Conservation (phyloP, 768 basidiomycete genomes). For the Mycena leptocephala region DNA sequence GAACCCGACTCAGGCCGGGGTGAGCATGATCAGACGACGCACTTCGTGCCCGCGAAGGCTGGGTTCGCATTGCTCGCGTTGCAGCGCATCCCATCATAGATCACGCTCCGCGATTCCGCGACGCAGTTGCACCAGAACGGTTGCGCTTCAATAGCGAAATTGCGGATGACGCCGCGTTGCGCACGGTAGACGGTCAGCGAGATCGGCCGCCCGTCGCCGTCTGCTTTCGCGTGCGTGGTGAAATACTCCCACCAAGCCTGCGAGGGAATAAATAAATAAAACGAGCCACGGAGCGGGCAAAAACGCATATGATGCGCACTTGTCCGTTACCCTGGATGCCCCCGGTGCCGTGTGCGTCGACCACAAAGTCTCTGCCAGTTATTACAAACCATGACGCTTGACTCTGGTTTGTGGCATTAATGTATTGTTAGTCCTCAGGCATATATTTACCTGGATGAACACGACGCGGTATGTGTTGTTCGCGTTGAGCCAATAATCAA, state of each 20-base stretch:
- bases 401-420: constrained; percentile 49
- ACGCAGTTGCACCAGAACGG: constrained; percentile 76
- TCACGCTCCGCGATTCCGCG: constrained; percentile 61
- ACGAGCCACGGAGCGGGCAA: too few species aligned
- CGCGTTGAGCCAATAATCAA: constrained; percentile 69
- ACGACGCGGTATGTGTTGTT: constrained; percentile 72
- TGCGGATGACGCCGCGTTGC: constrained; percentile 57
- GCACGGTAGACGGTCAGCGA: constrained; percentile 66
- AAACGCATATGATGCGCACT: constrained; percentile 44
- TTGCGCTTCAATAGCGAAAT: constrained; percentile 68
- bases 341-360: constrained; percentile 69
- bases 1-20: too few species aligned
- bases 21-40: background rate
- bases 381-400: constrained; percentile 79
- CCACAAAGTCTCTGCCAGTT: constrained; percentile 67
- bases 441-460: constrained; percentile 64
- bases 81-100: constrained; percentile 71
- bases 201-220: constrained; percentile 74
- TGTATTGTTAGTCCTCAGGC: background rate
- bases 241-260: constrained; percentile 73
- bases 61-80: constrained; percentile 73
- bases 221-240: constrained; percentile 59
- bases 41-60: constrained; percentile 66
- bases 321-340: constrained; percentile 75
- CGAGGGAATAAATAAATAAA: background rate